Evolutionary conservation across 495 filamentous ascomycete species (phyloP), one percentile per base, ranked within the genome.

Genomic region (Staphylotrichum longicolle): DNA sequence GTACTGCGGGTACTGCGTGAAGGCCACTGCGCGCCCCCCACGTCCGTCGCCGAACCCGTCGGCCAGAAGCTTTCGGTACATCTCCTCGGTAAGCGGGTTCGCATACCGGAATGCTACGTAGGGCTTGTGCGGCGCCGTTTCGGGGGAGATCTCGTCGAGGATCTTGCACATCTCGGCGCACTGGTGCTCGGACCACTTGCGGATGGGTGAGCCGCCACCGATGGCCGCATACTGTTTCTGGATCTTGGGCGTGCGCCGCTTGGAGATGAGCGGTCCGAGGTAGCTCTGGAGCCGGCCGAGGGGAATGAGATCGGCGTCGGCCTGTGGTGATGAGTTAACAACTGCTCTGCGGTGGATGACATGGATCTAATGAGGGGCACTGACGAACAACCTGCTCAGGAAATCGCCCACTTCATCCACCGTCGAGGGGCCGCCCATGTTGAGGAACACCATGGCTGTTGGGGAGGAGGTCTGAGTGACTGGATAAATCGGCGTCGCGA

Each of bases 41-140:
- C 85, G 89, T 2, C 91, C 92, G 33, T 84, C 83, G 41, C 90
- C 91, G 67, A 99, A 93, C 0, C 95, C 95, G 75, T 99, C 95
- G 32, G 82, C 85, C 47, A 97, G 74, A 60, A 99, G 72, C 62
- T 83, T 80, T 33, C 81, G 78, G 70, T 98, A 98, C 84, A 90
- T 95, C 53, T 93, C 86, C 75, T 98, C 95, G 0, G 95, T 99
- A 66, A 99, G 77, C 1, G 95, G 95, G 50, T 90, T 84, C 4
- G 94, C 94, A 67, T 98, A 98, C 53, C 95, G 89, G 74, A 99
- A 99, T n/a, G 94, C 93, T 35, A 99, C 92, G 67, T 99, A 99
- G 11, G 95, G 95, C 71, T 94, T 97, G 71, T 99, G 95, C 8
- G 95, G 95, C 5, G 95, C 95, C 7, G 93, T 96, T 66, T 93